These are phyloP conservation scores for Fraxinus floribunda DNA, from an alignment of 305 asterid species.

Conservation along the genomic window DNA sequence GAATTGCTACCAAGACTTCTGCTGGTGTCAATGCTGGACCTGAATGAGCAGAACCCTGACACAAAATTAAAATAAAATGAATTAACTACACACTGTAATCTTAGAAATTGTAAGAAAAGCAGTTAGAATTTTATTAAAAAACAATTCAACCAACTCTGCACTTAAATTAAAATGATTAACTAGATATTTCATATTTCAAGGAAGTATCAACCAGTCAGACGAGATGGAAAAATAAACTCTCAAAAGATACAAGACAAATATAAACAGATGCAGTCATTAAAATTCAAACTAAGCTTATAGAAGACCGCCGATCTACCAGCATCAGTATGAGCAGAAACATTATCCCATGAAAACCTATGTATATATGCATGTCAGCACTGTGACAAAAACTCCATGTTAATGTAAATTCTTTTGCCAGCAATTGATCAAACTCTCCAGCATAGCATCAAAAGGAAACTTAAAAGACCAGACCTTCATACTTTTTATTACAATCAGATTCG, in stretches of 20 bases:
- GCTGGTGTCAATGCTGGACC: conserved; percentile 98
- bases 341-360: background rate
- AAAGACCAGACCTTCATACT: background rate
- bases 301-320: background rate
- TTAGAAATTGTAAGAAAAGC: conserved; percentile 16
- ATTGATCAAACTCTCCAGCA: conserved; percentile 3
- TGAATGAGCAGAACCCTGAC: conserved; percentile 90
- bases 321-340: background rate
- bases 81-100: conserved; percentile 13
- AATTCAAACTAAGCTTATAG: background rate
- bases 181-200: background rate
- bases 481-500: background rate
- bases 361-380: background rate
- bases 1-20: conserved; percentile 97
- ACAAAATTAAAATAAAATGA: conserved; percentile 18
- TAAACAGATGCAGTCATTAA: background rate
- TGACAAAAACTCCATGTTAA: background rate
- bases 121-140: conserved; percentile 4
- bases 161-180: background rate
- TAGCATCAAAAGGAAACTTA: background rate
- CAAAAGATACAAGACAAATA: background rate
- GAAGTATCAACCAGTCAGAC: conserved; percentile 12
- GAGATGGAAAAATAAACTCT: conserved; percentile 14
- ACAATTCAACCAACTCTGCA: background rate
- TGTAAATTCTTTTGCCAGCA: background rate